A percentile compares a stretch with the other conserved stretches of the same genome.
Evolutionary conservation across 371 early-diverging fungal species (phyloP).

Genomic region (Mortierella sp.): DNA sequence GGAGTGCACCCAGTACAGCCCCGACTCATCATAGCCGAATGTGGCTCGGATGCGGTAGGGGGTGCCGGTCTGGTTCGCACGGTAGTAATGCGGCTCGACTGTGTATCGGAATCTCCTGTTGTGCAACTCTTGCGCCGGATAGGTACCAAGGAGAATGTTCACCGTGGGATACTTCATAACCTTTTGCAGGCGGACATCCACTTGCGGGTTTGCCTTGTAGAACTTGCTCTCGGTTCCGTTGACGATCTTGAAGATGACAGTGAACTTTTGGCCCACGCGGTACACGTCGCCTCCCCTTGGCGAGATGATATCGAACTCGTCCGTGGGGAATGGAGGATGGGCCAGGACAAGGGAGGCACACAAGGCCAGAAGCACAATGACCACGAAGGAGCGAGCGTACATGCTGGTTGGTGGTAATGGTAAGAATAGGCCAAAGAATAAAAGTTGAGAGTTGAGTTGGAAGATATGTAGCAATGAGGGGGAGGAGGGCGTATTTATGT

Average conservation of each 20-base stretch:
- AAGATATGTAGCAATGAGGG: too few relatives aligned
- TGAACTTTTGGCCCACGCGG: conserved; percentile 17
- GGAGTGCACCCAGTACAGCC: too few relatives aligned
- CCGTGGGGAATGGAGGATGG: conserved; percentile 11
- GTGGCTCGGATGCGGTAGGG: conserved; percentile 20
- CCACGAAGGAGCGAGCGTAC: conserved; percentile 23
- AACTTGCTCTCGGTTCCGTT: conserved; percentile 7
- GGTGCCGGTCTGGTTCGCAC: conserved; percentile 11
- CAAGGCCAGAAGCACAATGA: conserved; percentile 19
- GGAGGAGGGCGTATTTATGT: too few relatives aligned
- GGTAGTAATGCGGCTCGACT: conserved; percentile 14
- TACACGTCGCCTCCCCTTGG: conserved; percentile 8
- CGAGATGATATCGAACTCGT: conserved; percentile 10
- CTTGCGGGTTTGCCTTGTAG: conserved; percentile 20
- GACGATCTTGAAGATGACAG: conserved; percentile 12
- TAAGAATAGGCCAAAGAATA: conserved; percentile 1
- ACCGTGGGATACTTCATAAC: conserved; percentile 15
- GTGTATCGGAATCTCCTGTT: conserved; percentile 21
- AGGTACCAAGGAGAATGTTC: conserved; percentile 9
- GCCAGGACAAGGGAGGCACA: conserved; percentile 18
- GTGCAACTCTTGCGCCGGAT: conserved; percentile 8
- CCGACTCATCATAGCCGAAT: conserved; percentile 25
- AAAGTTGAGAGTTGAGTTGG: too few relatives aligned
- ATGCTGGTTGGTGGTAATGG: background rate
- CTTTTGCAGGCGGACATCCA: conserved; percentile 20